These are phyloP conservation scores for Plasmodium relictum DNA, from an alignment of 169 alveolate genomes.

Conservation along the genomic window DNA sequence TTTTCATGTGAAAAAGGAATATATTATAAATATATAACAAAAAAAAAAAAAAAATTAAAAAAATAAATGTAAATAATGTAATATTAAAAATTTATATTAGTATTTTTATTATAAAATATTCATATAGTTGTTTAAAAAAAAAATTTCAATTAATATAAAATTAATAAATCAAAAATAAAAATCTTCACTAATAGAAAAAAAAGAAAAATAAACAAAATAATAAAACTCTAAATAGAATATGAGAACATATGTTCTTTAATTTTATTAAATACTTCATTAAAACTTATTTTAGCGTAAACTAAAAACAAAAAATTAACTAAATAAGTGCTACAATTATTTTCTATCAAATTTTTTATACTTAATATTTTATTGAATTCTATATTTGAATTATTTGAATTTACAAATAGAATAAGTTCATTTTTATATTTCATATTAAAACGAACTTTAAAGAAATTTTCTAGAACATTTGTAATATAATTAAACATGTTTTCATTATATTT, in stretches of 20 bases:
- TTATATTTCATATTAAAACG: conserved; percentile 17
- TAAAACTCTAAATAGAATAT: not conserved
- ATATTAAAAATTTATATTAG: no score
- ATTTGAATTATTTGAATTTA: conserved; percentile 16
- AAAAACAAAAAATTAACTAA: conserved; percentile 42
- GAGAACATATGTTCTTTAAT: conserved; percentile 37
- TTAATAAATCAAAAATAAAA: no score
- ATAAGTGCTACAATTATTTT: conserved; percentile 3
- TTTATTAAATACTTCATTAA: conserved; percentile 13
- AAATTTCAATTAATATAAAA: no score
- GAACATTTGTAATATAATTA: not conserved
- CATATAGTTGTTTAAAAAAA: no score
- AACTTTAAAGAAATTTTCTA: conserved; percentile 8
- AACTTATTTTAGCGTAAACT: conserved; percentile 11
- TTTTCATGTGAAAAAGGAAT: no score
- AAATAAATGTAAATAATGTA: no score
- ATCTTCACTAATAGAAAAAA: no score
- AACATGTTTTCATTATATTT: conserved; percentile 4
- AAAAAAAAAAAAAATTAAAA: no score
- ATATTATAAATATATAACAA: no score
- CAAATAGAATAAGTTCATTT: conserved; percentile 9
- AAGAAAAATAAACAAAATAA: no score
- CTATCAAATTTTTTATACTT: conserved; percentile 2
- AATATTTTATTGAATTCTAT: not conserved
- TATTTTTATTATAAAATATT: no score